These are phyloP conservation scores for Amphicarpaea edgeworthii DNA, from an alignment of 306 rosid genomes.

Conservation along the genomic window DNA sequence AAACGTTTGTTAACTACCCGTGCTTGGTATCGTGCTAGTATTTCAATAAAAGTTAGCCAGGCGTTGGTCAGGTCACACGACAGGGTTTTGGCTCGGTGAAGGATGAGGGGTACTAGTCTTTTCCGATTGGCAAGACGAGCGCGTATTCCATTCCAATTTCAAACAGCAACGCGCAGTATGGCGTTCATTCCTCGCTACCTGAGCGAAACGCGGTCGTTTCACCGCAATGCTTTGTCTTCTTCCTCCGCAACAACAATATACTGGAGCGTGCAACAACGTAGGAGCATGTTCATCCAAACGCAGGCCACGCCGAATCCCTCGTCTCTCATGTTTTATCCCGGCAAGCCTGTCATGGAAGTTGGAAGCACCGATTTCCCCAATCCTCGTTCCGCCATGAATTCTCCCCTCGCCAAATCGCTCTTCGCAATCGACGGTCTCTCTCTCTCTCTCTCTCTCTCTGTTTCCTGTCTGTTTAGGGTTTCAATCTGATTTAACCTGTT, in stretches of 20 bases:
- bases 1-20: too few relatives aligned
- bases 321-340: slow-evolving; percentile 53
- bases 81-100: too few relatives aligned
- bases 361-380: slow-evolving; percentile 97
- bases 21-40: too few relatives aligned
- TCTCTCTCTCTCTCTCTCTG: too few relatives aligned
- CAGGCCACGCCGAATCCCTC: slow-evolving; percentile 51
- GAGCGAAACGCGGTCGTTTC: slow-evolving; percentile 49
- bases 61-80: too few relatives aligned
- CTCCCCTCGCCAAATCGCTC: slow-evolving; percentile 85
- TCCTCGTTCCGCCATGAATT: slow-evolving; percentile 83
- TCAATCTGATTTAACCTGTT: too few relatives aligned
- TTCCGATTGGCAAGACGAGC: slow-evolving; percentile 50
- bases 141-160: slow-evolving; percentile 42
- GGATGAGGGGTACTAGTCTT: slow-evolving; percentile 44
- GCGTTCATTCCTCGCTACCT: slow-evolving; percentile 42
- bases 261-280: slow-evolving; percentile 39
- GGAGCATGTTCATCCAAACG: slow-evolving; percentile 52
- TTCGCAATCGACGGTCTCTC: slow-evolving; percentile 72
- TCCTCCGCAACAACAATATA: too few relatives aligned
- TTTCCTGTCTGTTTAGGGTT: neutral
- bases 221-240: slow-evolving; percentile 38
- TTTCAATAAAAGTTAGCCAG: too few relatives aligned
- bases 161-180: neutral
- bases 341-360: slow-evolving; percentile 73